Evolutionary conservation across 2,329 filamentous ascomycete species (phyloP).

Genomic region (Knufia petricola): DNA sequence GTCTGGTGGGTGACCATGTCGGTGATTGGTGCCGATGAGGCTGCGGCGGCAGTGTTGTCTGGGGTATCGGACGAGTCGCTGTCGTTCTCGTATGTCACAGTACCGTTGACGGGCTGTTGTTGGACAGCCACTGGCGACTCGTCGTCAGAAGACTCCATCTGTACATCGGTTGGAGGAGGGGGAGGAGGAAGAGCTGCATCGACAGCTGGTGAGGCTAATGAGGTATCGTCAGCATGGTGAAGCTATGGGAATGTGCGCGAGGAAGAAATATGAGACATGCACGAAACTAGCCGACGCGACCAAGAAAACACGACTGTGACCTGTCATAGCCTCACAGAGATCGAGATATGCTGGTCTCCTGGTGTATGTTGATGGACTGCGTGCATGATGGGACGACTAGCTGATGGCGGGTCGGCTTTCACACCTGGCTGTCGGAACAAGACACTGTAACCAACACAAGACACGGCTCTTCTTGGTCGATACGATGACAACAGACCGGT

Average conservation of each 20-base stretch:
- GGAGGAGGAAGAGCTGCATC: slow-evolving; percentile 16
- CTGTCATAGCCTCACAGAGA: slow-evolving; percentile 11
- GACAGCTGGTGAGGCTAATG: slow-evolving; percentile 16
- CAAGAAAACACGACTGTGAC: slow-evolving; percentile 9
- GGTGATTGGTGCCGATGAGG: slow-evolving; percentile 34
- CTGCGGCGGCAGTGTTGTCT: slow-evolving; percentile 45
- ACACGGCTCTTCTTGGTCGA: neutral
- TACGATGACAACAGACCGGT: neutral
- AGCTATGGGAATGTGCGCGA: slow-evolving; percentile 10
- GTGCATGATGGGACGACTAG: slow-evolving; percentile 15
- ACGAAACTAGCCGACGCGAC: slow-evolving; percentile 15
- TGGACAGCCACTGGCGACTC: slow-evolving; percentile 39
- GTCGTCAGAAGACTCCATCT: slow-evolving; percentile 53
- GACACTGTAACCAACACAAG: neutral
- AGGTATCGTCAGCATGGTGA: slow-evolving; percentile 22
- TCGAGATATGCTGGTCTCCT: slow-evolving; percentile 4
- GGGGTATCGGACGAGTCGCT: slow-evolving; percentile 67
- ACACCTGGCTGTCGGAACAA: neutral
- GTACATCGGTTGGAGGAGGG: slow-evolving; percentile 15
- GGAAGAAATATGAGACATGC: slow-evolving; percentile 3
- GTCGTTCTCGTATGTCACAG: slow-evolving; percentile 50
- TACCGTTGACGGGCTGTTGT: slow-evolving; percentile 39
- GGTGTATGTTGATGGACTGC: slow-evolving; percentile 16
- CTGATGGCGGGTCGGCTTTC: slow-evolving; percentile 1
- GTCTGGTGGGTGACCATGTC: slow-evolving; percentile 8